Evolutionary conservation across 164 flowering plant species (phyloP).

Genomic region (Macadamia tetraphylla): DNA sequence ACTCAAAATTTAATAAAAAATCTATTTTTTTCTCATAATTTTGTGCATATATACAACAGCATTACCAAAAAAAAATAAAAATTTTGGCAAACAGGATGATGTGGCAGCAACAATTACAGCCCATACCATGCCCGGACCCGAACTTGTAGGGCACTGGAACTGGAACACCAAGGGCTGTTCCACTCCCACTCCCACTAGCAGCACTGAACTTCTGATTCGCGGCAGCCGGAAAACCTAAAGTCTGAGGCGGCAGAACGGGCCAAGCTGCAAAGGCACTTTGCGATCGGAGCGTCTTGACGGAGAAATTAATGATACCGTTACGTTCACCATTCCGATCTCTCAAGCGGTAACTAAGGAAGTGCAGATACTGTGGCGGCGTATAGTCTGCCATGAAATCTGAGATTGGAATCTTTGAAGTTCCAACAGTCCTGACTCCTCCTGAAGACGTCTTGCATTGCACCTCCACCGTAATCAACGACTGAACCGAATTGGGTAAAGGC

Average conservation of each 20-base stretch:
- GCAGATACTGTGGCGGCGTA: conserved; percentile 35
- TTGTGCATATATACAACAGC: no score
- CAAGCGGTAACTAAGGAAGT: conserved; percentile 40
- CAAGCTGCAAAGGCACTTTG: not conserved
- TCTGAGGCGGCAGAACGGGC: not conserved
- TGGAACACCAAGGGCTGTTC: conserved; percentile 9
- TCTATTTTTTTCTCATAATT: no score
- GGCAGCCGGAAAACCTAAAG: not conserved
- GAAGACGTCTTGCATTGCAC: no score
- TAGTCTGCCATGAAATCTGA: conserved; percentile 44
- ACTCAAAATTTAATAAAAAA: no score
- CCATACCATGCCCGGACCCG: not conserved
- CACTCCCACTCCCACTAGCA: not conserved
- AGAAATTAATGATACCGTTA: conserved; percentile 13
- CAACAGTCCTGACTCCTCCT: conserved; percentile 23
- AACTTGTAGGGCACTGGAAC: not conserved
- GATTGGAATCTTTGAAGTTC: conserved; percentile 34
- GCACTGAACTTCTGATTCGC: not conserved
- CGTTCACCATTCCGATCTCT: conserved; percentile 29
- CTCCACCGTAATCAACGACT: no score
- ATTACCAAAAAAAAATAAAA: no score
- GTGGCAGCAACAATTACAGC: no score
- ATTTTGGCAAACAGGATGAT: no score
- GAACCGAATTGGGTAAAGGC: no score
- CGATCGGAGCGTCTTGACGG: conserved; percentile 26